phyloP scores from a whole-genome alignment of 257 asterid genomes.

The Salvia miltiorrhiza region DNA sequence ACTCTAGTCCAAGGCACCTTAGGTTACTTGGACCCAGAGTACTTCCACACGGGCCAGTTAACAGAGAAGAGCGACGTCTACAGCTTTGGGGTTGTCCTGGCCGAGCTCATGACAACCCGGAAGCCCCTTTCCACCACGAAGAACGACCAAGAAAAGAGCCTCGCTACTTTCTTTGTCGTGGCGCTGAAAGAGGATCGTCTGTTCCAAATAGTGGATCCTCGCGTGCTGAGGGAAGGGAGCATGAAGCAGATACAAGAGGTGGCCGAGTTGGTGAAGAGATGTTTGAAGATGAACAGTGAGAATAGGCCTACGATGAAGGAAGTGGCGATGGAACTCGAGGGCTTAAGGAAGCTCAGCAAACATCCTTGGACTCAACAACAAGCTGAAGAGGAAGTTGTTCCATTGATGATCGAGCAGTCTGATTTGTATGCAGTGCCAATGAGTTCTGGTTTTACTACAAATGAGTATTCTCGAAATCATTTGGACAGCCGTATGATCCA shows the following conservation, averaged over 20 bases:
- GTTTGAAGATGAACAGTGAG: slow-evolving; percentile 27
- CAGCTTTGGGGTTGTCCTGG: slow-evolving; percentile 58
- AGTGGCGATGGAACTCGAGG: slow-evolving; percentile 59
- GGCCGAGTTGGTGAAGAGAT: slow-evolving; percentile 31
- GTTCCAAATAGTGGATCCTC: slow-evolving; percentile 34
- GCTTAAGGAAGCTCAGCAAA: too few species aligned
- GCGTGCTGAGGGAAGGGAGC: slow-evolving; percentile 33
- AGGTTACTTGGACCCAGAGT: slow-evolving; percentile 62
- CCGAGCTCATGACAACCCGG: slow-evolving; percentile 49
- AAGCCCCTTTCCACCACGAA: slow-evolving; percentile 28
- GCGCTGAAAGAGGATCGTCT: slow-evolving; percentile 30
- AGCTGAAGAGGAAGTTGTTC: slow-evolving; percentile 15
- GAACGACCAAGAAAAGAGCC: slow-evolving; percentile 24
- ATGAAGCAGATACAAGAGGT: slow-evolving; percentile 25
- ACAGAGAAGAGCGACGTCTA: slow-evolving; percentile 63
- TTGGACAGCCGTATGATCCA: slow-evolving; percentile 23
- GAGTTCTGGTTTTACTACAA: slow-evolving; percentile 11
- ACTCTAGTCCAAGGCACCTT: slow-evolving; percentile 61
- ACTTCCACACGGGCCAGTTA: slow-evolving; percentile 44
- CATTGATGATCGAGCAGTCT: slow-evolving; percentile 18
- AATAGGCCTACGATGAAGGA: slow-evolving; percentile 64
- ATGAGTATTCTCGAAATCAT: neutral
- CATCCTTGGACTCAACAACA: slow-evolving; percentile 48
- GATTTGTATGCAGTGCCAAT: slow-evolving; percentile 25
- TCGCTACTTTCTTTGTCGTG: slow-evolving; percentile 22